Evolutionary conservation across 2,329 filamentous ascomycete genomes (phyloP), one percentile per base, ranked within the genome.

Genomic region (Geosmithia flava): DNA sequence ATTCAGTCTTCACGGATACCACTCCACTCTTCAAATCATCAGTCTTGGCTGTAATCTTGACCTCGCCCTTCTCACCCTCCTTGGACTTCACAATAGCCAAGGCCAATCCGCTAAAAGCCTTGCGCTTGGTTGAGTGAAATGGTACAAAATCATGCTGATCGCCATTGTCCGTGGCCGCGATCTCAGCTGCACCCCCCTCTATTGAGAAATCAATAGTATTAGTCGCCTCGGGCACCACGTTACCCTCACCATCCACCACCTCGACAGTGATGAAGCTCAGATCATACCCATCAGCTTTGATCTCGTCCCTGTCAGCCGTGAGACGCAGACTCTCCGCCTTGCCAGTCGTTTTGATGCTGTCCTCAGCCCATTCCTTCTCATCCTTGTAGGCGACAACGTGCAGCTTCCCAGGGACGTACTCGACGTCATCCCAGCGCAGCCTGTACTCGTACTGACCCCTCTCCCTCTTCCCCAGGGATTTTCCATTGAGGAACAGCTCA

Each of bases 401-500:
- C 23, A 76, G 49, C 42, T 72, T 63, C 6, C 74, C 74, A 0
- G 73, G 59, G 37, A 63, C 50, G 53, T 76, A 77, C 1, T 58
- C 56, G 1, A 76, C 65, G 2, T 70, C 58, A 53, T 77, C 71
- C 73, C 72, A 77, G 5, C 73, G 67, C 53, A 76, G 69, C n/a
- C 73, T 67, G 53, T 74, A 76, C n/a, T 61, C 55, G 11, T 53
- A 61, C 30, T 59, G 46, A 0, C 48, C 60, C 42, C 59, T 64
- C 50, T 59, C 64, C 50, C 62, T 52, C 3, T 64, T 56, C 2
- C 74, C 74, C 2, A 60, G 61, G 1, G 70, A 72, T 41, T 62
- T 53, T 2, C 68, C 70, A 48, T 76, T 77, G n/a, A 77, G 54
- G 50, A 76, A 77, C 3, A 78, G 57, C 59, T 77, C 74, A 4